Conservation (phyloP, 2,329 filamentous ascomycete genomes). For the Didymellaceae sp. region DNA sequence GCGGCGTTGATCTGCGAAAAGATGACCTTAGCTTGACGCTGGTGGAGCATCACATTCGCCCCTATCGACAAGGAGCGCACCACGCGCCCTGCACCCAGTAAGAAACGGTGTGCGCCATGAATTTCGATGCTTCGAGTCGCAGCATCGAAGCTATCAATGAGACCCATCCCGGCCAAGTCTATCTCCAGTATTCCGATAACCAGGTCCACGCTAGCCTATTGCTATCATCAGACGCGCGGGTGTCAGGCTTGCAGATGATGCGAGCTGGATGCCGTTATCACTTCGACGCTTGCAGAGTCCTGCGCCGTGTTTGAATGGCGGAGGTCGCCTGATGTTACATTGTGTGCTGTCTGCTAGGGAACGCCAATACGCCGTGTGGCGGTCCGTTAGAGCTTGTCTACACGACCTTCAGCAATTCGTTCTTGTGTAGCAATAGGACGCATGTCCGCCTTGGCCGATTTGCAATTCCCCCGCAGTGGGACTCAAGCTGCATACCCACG, state of each 20-base stretch:
- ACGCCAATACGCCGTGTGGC: conserved; percentile 13
- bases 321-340: conserved; percentile 33
- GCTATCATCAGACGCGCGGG: conserved; percentile 22
- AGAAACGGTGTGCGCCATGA: conserved; percentile 21
- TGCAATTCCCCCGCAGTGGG: conserved; percentile 15
- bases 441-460: conserved; percentile 13
- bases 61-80: conserved; percentile 24
- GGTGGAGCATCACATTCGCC: conserved; percentile 17
- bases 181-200: conserved; percentile 31
- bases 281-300: conserved; percentile 23
- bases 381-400: conserved; percentile 17
- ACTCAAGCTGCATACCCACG: conserved; percentile 8
- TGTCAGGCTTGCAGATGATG: conserved; percentile 24
- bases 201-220: conserved; percentile 31
- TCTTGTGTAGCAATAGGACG: conserved; percentile 1
- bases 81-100: conserved; percentile 16
- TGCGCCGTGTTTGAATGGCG: conserved; percentile 24
- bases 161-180: conserved; percentile 3
- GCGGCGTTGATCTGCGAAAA: conserved; percentile 23
- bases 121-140: conserved; percentile 19
- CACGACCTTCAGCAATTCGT: conserved; percentile 9
- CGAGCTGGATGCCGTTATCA: conserved; percentile 25
- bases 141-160: conserved; percentile 25
- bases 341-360: neutral
- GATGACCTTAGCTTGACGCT: conserved; percentile 16